A percentile compares a stretch with the other conserved stretches of the same genome.
phyloP scores from a whole-genome alignment of 805 yeast species.

The Teunomyces lycoperdinae region DNA sequence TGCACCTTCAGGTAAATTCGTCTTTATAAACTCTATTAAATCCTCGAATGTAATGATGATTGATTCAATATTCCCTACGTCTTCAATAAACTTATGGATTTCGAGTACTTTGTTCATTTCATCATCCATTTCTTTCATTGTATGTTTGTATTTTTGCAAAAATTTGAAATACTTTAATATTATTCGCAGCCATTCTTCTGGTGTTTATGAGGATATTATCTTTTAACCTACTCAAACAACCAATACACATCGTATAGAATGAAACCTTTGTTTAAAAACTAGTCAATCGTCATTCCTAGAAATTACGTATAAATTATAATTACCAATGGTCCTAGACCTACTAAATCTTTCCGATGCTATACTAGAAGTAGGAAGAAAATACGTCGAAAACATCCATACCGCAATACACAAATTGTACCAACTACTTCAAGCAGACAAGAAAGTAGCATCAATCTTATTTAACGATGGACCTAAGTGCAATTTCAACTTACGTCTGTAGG shows the following conservation, averaged over 20 bases:
- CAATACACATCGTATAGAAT: background rate
- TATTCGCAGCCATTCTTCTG: background rate
- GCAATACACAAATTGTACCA: background rate
- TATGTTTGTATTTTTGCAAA: background rate
- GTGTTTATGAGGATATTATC: no score
- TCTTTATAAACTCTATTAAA: background rate
- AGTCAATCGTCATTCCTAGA: no score
- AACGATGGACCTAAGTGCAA: slow-evolving; percentile 70
- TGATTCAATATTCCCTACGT: background rate
- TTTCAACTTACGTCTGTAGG: slow-evolving; percentile 80
- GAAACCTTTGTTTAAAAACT: no score
- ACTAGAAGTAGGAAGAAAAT: background rate
- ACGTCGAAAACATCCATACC: background rate
- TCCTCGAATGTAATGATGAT: background rate
- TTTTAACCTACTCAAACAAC: background rate
- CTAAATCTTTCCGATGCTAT: background rate
- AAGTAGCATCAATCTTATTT: slow-evolving; percentile 89
- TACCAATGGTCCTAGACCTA: background rate
- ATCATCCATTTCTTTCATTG: background rate
- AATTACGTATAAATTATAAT: background rate
- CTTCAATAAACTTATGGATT: background rate
- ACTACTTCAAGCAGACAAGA: slow-evolving; percentile 28
- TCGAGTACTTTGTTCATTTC: background rate
- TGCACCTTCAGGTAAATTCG: background rate
- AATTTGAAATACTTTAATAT: background rate